Percentiles rank a stretch among this genome's conserved stretches.
These are phyloP conservation scores for Lentinula edodes DNA, from an alignment of 768 basidiomycete genomes.

Conservation along the genomic window DNA sequence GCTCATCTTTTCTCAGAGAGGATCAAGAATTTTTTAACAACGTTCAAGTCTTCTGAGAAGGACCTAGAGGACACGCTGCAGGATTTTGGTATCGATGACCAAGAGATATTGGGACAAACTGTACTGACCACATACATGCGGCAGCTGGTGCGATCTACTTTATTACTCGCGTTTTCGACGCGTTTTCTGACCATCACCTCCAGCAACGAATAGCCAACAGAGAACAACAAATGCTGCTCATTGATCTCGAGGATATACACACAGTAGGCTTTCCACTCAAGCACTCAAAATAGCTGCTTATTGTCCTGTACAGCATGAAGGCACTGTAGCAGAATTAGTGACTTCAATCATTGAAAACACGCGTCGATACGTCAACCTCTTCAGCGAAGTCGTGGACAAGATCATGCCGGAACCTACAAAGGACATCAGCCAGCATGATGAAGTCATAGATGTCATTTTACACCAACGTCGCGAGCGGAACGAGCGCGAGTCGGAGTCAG, in stretches of 20 bases:
- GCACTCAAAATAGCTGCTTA: constrained; percentile 9
- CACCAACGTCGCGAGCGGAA: constrained; percentile 91
- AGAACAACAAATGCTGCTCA: constrained; percentile 81
- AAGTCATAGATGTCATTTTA: constrained; percentile 95
- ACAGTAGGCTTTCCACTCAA: constrained; percentile 39
- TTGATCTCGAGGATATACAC: constrained; percentile 86
- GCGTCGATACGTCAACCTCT: constrained; percentile 84
- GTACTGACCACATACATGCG: constrained; percentile 70
- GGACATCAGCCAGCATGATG: constrained; percentile 86
- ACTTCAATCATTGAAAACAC: constrained; percentile 77
- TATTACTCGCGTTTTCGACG: constrained; percentile 14
- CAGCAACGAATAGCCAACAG: constrained; percentile 93
- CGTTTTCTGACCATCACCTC: constrained; percentile 14
- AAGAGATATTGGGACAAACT: constrained; percentile 25
- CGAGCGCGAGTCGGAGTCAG: constrained; percentile 66
- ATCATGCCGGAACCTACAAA: constrained; percentile 85
- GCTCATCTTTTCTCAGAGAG: constrained; percentile 37
- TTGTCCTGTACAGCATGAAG: constrained; percentile 48
- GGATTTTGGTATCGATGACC: constrained; percentile 61
- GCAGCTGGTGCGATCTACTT: constrained; percentile 58
- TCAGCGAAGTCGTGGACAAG: constrained; percentile 86
- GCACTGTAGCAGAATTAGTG: constrained; percentile 69
- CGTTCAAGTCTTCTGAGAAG: constrained; percentile 58
- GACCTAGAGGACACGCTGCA: constrained; percentile 65
- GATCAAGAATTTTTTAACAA: constrained; percentile 67